These are phyloP conservation scores for Tilletia walkeri DNA, from an alignment of 1,284 basidiomycete species.

Conservation along the genomic window DNA sequence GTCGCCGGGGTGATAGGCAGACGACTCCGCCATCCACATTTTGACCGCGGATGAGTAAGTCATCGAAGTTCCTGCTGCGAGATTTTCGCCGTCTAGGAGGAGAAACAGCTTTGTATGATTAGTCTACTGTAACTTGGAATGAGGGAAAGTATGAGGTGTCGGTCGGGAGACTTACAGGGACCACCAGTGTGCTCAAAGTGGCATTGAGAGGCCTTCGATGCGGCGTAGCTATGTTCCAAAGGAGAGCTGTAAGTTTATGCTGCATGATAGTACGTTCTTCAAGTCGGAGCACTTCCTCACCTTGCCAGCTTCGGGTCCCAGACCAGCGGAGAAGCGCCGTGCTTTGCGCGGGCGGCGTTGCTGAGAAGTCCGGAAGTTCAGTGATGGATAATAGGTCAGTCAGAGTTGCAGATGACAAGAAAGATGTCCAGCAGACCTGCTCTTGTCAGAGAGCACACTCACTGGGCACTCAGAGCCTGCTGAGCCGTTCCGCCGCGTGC, in stretches of 20 bases:
- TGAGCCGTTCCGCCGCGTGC: not conserved
- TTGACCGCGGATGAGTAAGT: not conserved
- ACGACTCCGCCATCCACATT: slow-evolving; percentile 9
- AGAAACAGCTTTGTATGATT: not conserved
- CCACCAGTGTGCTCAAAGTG: slow-evolving; percentile 3
- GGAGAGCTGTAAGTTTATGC: not conserved
- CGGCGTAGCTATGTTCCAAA: not conserved
- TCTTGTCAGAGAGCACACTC: not conserved
- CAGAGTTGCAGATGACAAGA: not conserved
- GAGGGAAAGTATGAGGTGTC: not conserved
- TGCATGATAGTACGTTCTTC: no score
- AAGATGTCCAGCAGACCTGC: not conserved
- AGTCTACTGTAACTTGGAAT: not conserved
- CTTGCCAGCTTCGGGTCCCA: slow-evolving; percentile 8
- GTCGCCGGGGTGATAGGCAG: not conserved
- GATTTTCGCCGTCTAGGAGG: slow-evolving; percentile 5
- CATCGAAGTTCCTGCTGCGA: not conserved
- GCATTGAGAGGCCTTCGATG: not conserved
- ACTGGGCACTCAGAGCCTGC: not conserved
- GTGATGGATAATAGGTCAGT: not conserved
- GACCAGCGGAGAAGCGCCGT: not conserved
- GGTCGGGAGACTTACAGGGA: not conserved
- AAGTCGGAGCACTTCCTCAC: not conserved
- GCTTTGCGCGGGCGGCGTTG: slow-evolving; percentile 5
- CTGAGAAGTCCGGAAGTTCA: not conserved